phyloP scores from a whole-genome alignment of 1,139 yeast species.

The Insectozyma bohioensis region DNA sequence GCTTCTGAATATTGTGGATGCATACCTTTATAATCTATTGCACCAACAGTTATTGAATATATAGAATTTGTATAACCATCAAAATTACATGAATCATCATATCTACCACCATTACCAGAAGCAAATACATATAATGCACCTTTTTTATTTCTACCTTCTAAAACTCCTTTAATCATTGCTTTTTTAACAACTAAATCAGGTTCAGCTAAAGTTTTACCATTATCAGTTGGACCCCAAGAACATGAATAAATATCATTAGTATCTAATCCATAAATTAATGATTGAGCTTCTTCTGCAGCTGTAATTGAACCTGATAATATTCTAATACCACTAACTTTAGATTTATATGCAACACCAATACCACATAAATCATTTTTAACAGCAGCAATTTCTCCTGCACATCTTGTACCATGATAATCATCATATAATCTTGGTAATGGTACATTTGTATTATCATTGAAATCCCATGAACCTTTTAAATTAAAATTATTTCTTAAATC shows the following conservation, averaged over 20 bases:
- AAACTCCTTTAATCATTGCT: constrained; percentile 83
- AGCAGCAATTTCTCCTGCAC: constrained; percentile 97
- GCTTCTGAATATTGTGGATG: constrained; percentile 92
- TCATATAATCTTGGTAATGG: constrained; percentile 83
- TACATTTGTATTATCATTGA: constrained; percentile 67
- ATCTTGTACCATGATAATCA: constrained; percentile 95
- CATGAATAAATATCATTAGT: constrained; percentile 92
- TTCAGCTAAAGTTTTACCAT: constrained; percentile 81
- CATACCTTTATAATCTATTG: constrained; percentile 79
- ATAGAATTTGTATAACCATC: constrained; percentile 98
- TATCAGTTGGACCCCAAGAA: constrained; percentile 98
- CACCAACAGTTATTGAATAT: constrained; percentile 92
- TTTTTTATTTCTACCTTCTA: constrained; percentile 74
- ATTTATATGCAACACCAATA: constrained; percentile 86
- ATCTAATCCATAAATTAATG: constrained; percentile 77
- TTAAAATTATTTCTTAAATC: constrained; percentile 75
- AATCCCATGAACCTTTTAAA: constrained; percentile 85
- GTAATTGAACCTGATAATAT: constrained; percentile 80
- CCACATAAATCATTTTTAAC: constrained; percentile 90
- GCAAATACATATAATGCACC: constrained; percentile 96
- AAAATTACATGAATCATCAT: constrained; percentile 88
- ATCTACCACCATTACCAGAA: constrained; percentile 87
- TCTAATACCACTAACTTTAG: constrained; percentile 87
- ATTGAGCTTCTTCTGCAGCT: constrained; percentile 87
- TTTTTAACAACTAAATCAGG: constrained; percentile 78